Base-by-base conservation (phyloP, 768 basidiomycete species). In the Amanita pseudoporphyria region DNA sequence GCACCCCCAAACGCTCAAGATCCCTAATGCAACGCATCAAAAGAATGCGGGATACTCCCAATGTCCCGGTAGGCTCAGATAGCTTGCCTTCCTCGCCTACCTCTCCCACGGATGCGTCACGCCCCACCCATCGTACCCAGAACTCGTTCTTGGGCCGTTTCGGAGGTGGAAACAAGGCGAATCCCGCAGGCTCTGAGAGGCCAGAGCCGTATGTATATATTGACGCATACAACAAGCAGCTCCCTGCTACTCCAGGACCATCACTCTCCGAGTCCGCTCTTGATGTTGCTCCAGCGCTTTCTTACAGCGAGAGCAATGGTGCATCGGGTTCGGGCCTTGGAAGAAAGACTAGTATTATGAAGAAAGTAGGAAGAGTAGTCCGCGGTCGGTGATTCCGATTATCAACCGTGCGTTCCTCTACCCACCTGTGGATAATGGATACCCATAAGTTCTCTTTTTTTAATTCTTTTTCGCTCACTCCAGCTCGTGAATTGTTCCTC, bases 11-110 rank as follows among this genome's bases (percentile, higher is more conserved):
- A 62, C 83, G 89, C 24, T 79, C 78, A 56, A 89, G 81, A 65
- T 89, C 86, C 12, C 68, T 93, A 54, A 91, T 92, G 78, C 84
- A 91, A 40, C 84, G 89, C 49, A 86, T 93, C 61, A 81, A 86
- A 52, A 87, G 81, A 66, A 90, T 91, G 87, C 81, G 88, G 31
- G 88, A 91, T 58, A 69, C 82, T 7, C 88, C 88, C 9, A 91
- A 90, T 54, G 81, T 90, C 1, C 88, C 88, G 13, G 75, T 86
- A n/a, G 62, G 61, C 26, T 64, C 69, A 26, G 72, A 72, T 40
- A 64, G 68, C 19, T 68, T 67, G 6, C 70, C 74, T 1, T 73
- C 70, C 19, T 62, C 62, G 7, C 62, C 67, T 56, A 69, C 62
- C 54, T 64, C 68, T 12, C 52, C 60, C 3, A 18, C 54, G 14